These are phyloP conservation scores for Chrysanthemum seticuspe DNA, from an alignment of 129 eudicot genomes.

Conservation along the genomic window DNA sequence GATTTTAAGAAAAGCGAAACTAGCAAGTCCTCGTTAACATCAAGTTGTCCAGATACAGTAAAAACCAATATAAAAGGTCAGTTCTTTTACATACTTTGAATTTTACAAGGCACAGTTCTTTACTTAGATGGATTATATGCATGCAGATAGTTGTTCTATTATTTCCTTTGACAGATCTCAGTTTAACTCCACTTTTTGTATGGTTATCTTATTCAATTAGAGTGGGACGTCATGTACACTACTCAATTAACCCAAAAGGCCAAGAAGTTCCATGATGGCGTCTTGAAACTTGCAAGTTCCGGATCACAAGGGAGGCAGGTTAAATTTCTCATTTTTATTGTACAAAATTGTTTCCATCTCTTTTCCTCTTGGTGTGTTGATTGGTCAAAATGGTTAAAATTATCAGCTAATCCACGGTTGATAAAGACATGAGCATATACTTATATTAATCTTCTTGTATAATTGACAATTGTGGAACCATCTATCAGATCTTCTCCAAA, in stretches of 20 bases:
- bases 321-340: conserved; percentile 12
- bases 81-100: not conserved
- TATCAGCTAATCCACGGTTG: not conserved
- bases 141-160: not conserved
- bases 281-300: conserved; percentile 44
- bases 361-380: conserved; percentile 1
- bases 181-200: not conserved
- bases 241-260: conserved; percentile 50
- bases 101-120: conserved; percentile 6
- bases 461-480: conserved; percentile 1
- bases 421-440: not conserved
- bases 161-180: conserved; percentile 9
- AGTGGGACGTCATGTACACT: conserved; percentile 63
- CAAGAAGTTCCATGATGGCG: conserved; percentile 50
- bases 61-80: conserved; percentile 3
- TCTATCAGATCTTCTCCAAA: not conserved
- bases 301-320: conserved; percentile 60
- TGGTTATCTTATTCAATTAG: conserved; percentile 26
- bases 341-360: conserved; percentile 6
- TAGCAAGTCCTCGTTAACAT: conserved; percentile 13
- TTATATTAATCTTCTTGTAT: not conserved
- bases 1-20: conserved; percentile 15
- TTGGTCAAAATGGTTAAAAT: not conserved
- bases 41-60: conserved; percentile 10
- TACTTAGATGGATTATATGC: not conserved